Evolutionary conservation across 2,329 filamentous ascomycete species (phyloP).

Genomic region (Scortechinia acanthostroma): DNA sequence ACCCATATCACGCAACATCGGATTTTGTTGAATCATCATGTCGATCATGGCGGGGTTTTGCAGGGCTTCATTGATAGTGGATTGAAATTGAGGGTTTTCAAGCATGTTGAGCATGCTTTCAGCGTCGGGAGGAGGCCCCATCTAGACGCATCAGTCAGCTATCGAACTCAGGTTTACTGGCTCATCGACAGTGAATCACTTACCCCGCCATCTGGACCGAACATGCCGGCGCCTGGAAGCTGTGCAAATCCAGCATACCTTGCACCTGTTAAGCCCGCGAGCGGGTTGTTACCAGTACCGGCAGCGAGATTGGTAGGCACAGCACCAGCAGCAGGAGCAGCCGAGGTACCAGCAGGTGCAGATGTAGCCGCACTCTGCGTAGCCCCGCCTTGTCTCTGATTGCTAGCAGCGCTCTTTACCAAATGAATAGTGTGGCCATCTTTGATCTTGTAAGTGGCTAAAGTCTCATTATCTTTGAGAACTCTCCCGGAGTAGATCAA

Average conservation of each 20-base stretch:
- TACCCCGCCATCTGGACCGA: conserved; percentile 76
- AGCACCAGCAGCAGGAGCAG: conserved; percentile 39
- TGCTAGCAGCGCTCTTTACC: conserved; percentile 92
- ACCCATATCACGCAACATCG: conserved; percentile 63
- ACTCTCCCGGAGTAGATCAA: conserved; percentile 96
- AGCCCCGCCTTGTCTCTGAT: conserved; percentile 19
- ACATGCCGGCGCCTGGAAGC: conserved; percentile 78
- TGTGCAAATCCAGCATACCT: conserved; percentile 88
- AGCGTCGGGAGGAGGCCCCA: conserved; percentile 58
- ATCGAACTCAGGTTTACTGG: no score
- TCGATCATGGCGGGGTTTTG: conserved; percentile 92
- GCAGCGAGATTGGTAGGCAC: conserved; percentile 74
- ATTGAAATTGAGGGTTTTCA: conserved; percentile 77
- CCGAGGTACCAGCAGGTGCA: neutral
- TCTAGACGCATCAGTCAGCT: neutral
- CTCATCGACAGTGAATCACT: neutral
- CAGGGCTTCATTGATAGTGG: conserved; percentile 87
- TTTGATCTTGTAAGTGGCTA: conserved; percentile 89
- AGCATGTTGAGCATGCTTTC: conserved; percentile 81
- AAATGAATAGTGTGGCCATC: conserved; percentile 90
- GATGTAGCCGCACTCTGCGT: neutral
- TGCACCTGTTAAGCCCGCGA: conserved; percentile 85
- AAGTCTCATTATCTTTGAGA: conserved; percentile 84
- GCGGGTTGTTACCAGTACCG: conserved; percentile 77
- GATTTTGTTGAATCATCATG: conserved; percentile 88